Evolutionary conservation across 2,329 filamentous ascomycete species (phyloP).

Genomic region (Diaporthe ilicicola): DNA sequence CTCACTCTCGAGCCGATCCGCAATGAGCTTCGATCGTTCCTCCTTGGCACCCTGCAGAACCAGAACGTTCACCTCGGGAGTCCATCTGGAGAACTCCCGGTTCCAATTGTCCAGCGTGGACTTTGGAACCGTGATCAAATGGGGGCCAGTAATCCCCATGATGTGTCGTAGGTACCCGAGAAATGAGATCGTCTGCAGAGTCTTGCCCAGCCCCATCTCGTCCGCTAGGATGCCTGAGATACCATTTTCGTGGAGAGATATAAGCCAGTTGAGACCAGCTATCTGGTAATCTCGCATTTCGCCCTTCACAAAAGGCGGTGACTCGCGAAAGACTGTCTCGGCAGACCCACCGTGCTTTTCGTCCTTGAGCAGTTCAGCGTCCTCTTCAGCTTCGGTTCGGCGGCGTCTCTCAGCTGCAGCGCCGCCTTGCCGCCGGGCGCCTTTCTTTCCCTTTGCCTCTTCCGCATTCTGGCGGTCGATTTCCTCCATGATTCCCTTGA

Average conservation of each 20-base stretch:
- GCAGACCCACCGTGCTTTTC: conserved; percentile 88
- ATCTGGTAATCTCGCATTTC: conserved; percentile 97
- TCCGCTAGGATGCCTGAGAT: conserved; percentile 98
- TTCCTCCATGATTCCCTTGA: conserved; percentile 91
- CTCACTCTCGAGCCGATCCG: conserved; percentile 82
- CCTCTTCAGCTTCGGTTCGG: conserved; percentile 96
- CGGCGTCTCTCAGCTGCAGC: conserved; percentile 80
- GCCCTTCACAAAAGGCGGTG: conserved; percentile 87
- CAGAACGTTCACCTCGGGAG: conserved; percentile 92
- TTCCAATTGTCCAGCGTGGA: conserved; percentile 99
- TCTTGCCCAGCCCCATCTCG: conserved; percentile 99
- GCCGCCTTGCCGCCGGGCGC: conserved; percentile 81
- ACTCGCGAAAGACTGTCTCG: conserved; percentile 92
- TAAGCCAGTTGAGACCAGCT: conserved; percentile 95
- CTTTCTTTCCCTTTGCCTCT: conserved; percentile 75
- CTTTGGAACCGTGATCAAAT: conserved; percentile 92
- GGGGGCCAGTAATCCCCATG: conserved; percentile 87
- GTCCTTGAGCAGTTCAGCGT: conserved; percentile 86
- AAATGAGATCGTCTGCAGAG: conserved; percentile 96
- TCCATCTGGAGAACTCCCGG: conserved; percentile 93
- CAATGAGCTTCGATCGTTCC: conserved; percentile 86
- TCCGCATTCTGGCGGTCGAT: conserved; percentile 94
- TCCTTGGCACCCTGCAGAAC: conserved; percentile 96
- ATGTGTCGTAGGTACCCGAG: conserved; percentile 93
- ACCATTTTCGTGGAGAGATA: conserved; percentile 97